Evolutionary conservation across 2,329 filamentous ascomycete genomes (phyloP).

Genomic region (Lachnellula subtilissima): DNA sequence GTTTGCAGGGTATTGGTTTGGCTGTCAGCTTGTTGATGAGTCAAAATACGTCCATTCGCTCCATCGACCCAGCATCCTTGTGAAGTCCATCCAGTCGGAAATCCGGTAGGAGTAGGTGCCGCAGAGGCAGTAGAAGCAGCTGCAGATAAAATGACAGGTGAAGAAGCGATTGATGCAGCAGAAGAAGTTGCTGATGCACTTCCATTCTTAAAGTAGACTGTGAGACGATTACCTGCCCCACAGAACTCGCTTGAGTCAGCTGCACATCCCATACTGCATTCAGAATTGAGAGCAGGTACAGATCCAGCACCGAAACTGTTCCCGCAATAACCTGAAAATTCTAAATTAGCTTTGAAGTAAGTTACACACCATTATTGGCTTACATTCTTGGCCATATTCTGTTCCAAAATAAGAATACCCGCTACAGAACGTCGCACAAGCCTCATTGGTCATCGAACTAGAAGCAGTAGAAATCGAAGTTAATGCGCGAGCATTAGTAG

Average conservation of each 20-base stretch:
- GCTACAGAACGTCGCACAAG: conserved; percentile 21
- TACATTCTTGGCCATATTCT: conserved; percentile 28
- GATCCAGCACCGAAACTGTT: conserved; percentile 20
- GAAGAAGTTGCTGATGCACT: conserved; percentile 3
- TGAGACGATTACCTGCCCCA: conserved; percentile 26
- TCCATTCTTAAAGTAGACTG: conserved; percentile 15
- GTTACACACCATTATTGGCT: conserved; percentile 1
- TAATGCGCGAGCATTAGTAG: conserved; percentile 40
- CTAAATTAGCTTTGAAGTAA: neutral
- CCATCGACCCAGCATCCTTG: conserved; percentile 27
- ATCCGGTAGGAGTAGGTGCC: conserved; percentile 10
- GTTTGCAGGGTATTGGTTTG: conserved; percentile 17
- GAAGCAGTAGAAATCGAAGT: conserved; percentile 18
- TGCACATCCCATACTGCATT: conserved; percentile 26
- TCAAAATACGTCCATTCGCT: conserved; percentile 20
- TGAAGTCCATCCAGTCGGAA: conserved; percentile 24
- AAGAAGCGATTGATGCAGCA: neutral
- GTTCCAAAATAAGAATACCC: conserved; percentile 27
- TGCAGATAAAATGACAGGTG: conserved; percentile 2
- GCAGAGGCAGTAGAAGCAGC: conserved; percentile 7
- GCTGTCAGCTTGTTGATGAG: conserved; percentile 18
- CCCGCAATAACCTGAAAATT: conserved; percentile 23
- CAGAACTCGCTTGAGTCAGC: conserved; percentile 33
- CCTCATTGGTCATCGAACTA: conserved; percentile 28
- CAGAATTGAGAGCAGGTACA: conserved; percentile 9